Evolutionary conservation across 345 rosid species (phyloP), one percentile per base, ranked within the genome.

Genomic region (Hibiscus trionum): DNA sequence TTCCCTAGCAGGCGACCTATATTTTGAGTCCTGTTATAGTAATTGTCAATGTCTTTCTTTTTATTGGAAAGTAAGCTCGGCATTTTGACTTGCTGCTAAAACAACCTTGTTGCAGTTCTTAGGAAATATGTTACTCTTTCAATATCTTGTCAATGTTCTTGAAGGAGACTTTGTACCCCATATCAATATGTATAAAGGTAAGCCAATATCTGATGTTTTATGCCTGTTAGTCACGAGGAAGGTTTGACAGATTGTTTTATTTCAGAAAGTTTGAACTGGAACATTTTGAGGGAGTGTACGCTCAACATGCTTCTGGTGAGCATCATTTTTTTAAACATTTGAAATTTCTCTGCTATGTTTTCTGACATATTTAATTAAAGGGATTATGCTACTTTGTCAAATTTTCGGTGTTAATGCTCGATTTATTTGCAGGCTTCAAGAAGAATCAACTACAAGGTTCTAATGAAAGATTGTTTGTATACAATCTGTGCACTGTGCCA

Each of bases 231-330:
- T 57, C 24, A 57, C 42, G 72, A 61, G 39, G 17, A 44, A 73
- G 12, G 21, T 16, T 74, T 17, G 55, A 27, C 39, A 59, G 37
- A 31, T 63, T 72, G 3, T 74, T 27, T 10, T 55, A 53, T 79
- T 84, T 79, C 88, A 93, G 99, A 89, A 80, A 87, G 90, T 58
- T 78, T 66, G 87, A 84, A 90, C 75, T 89, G 99, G 97, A 80
- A 73, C 56, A 49, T 84, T 63, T 46, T 90, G 77, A 84, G 87
- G 85, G 93, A 88, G 74, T 88, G 90, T 52, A 77, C 76, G 64
- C 88, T 90, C 76, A 86, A 82, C 80, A 76, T 83, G 77, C 90
- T 92, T 73, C 83, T 95, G 96, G 98, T 95, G 55, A 53, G 61
- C 26, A 37, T 29, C 16, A 33, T 31, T 7, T 33, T 63, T 33